Base-by-base conservation (phyloP, 2,329 filamentous ascomycete genomes). In the Beauveria medogensis region DNA sequence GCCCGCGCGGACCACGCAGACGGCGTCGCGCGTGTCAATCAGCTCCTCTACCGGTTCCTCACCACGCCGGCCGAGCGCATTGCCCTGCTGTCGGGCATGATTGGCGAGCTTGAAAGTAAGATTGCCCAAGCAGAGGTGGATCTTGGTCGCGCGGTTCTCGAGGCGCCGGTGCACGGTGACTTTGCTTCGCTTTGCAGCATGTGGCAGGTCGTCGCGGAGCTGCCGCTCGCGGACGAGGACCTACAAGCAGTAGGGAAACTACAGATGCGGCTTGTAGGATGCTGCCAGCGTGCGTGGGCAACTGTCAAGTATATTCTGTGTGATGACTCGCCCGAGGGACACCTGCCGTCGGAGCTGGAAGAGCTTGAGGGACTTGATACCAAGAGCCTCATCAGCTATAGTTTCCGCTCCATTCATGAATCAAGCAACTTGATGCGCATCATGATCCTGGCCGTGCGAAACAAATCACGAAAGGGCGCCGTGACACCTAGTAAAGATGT, bases 391-490 rank as follows among this genome's bases (percentile, higher is more conserved):
- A 75, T 99, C 52, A 97, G 93, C 65, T 99, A 94, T 72, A 96
- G 92, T 64, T 99, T 96, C 82, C 85, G 94, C 67, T 91, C 92
- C 6, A 80, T 97, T n/a, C 93, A 96, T 64, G 94, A 99, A 74
- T 91, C 92, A 26, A 96, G 91, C 72, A 86, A 91, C 60, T 76
- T 95, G 5, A 79, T 93, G 71, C 83, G 86, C 64, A 78, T 81
- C 0, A 80, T 90, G 43, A 74, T 88, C 24, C 73, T 77, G 26
- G 83, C 84, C 18, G 70, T 79, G 20, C 80, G 80, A 26, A 79
- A 81, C 56, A 75, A 75, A 18, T 77, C 77, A 10, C 68, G 73
- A 12, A 64, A 68, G 8, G 75, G 76, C 3, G 70, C 73, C 30
- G 77, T 86, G 0, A 73, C 78, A n/a, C 80, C 81, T 2, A 74